Percentiles rank a stretch among this genome's conserved stretches.
phyloP scores from a whole-genome alignment of 257 asterid species.

The Leptodermis oblonga region DNA sequence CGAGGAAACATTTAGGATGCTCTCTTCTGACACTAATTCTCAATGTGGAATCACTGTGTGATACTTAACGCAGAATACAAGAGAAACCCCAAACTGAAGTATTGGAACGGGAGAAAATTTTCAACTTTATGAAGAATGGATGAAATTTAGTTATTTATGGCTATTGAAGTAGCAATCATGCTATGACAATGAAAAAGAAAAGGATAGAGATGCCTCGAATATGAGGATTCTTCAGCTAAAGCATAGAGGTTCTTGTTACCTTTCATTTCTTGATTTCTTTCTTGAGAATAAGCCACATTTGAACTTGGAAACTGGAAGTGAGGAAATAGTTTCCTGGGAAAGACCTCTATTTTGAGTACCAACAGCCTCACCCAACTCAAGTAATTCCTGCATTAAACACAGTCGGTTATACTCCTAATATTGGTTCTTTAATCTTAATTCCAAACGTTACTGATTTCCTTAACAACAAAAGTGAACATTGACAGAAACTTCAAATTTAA shows the following conservation, averaged over 20 bases:
- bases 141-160: neutral
- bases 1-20: neutral
- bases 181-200: neutral
- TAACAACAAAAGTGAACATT: neutral
- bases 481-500: neutral
- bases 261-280: slow-evolving; percentile 59
- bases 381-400: slow-evolving; percentile 58
- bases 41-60: neutral
- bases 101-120: neutral
- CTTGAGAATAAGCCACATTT: slow-evolving; percentile 85
- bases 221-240: neutral
- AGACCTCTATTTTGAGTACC: slow-evolving; percentile 89
- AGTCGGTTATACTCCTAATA: neutral
- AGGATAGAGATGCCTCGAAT: neutral
- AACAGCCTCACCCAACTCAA: slow-evolving; percentile 87
- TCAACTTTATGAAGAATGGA: neutral
- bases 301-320: slow-evolving; percentile 73
- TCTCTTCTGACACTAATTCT: neutral
- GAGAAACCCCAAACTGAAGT: neutral
- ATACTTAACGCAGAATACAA: neutral
- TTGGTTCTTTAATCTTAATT: neutral
- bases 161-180: neutral
- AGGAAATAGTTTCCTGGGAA: slow-evolving; percentile 67
- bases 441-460: neutral
- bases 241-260: slow-evolving; percentile 26